Evolutionary conservation across 2,329 filamentous ascomycete species (phyloP), one percentile per base, ranked within the genome.

Genomic region (Samsoniella hepiali): DNA sequence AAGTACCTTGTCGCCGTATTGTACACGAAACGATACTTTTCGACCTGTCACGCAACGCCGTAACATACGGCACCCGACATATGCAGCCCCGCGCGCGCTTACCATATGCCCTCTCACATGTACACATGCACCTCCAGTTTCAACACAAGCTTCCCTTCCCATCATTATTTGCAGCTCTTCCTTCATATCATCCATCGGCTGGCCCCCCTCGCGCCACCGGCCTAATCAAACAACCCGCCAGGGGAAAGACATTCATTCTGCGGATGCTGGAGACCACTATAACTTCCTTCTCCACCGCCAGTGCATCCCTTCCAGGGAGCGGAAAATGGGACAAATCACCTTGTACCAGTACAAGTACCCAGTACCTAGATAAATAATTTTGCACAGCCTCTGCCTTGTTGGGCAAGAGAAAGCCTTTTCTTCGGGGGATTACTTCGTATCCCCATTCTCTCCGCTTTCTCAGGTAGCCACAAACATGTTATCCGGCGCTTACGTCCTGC

Each of bases 161-260:
- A 38, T 22, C 22, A 22, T 22, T 22, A 22, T 22, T 22, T 22
- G 22, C 22, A 22, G 22, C 22, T 22, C 10, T 2, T 40, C 34
- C 9, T 11, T 40, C 38, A 15, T 54, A 27, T 29, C 34, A n/a
- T 36, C 15, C 29, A 47, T 27, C 9, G 44, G 27, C 27, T 29
- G 27, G 22, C 27, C 13, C 13, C 27, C 15, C 50, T 32, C 32
- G 32, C 50, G 13, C n/a, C 38, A 40, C 38, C 22, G 50, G 5
- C 31, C 44, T 50, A 59, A 59, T 59, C 27, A 58, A 59, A 58
- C 51, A 50, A 40, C 13, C 57, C 22, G 13, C 34, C n/a, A 50
- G 57, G 44, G 57, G 32, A 22, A 22, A 22, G 22, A 22, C 22
- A 22, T 22, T 22, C 22, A 22, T 22, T 22, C 22, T 22, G 22